These are phyloP conservation scores for Kodamaea sp. DNA, from an alignment of 1,139 yeast species.

Conservation along the genomic window DNA sequence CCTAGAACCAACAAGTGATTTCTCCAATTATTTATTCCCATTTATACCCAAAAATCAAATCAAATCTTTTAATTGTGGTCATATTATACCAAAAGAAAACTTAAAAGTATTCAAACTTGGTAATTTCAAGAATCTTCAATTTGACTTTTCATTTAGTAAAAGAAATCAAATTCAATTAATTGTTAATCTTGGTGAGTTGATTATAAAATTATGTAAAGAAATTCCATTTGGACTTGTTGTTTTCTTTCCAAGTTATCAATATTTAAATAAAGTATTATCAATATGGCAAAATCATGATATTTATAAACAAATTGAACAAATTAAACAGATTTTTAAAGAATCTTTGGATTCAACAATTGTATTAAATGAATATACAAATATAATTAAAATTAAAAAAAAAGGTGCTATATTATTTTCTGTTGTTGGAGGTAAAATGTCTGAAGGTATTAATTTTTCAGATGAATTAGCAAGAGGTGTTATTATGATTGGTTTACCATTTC, in stretches of 20 bases:
- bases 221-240: conserved; percentile 77
- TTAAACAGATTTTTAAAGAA: conserved; percentile 57
- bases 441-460: conserved; percentile 90
- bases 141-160: conserved; percentile 69
- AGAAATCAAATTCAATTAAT: conserved; percentile 50
- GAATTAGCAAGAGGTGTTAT: conserved; percentile 82
- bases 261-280: conserved; percentile 48
- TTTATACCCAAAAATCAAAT: conserved; percentile 39
- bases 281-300: conserved; percentile 47
- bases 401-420: conserved; percentile 81
- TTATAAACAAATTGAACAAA: conserved; percentile 26
- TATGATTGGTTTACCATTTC: conserved; percentile 88
- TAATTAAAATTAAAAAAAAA: conserved; percentile 18
- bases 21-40: conserved; percentile 64
- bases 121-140: conserved; percentile 20
- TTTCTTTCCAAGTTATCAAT: conserved; percentile 83
- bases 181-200: conserved; percentile 47
- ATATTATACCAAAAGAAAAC: conserved; percentile 72
- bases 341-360: conserved; percentile 41
- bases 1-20: conserved; percentile 85
- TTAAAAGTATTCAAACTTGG: conserved; percentile 57
- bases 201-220: conserved; percentile 38
- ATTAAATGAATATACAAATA: conserved; percentile 48
- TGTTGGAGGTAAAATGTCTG: conserved; percentile 92
- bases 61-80: conserved; percentile 70